These are phyloP conservation scores for Thraustotheca clavata DNA, from an alignment of 352 stramenopile genomes.

Conservation along the genomic window DNA sequence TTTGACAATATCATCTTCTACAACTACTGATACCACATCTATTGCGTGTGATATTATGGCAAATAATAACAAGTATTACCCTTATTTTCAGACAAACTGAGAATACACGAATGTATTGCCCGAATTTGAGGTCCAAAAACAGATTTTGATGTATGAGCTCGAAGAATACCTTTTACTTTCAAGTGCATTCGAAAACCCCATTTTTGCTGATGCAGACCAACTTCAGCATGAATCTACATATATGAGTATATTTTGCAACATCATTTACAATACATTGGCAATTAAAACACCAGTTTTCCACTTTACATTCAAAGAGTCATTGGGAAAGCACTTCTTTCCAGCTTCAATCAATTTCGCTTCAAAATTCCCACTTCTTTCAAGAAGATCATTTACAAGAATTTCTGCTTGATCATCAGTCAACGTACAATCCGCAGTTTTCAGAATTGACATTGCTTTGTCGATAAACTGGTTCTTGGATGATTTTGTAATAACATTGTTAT, in stretches of 20 bases:
- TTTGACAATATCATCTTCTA: no score
- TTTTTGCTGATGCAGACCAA: not conserved
- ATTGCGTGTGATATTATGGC: no score
- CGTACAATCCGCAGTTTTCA: not conserved
- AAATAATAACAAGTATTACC: no score
- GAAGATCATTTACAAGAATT: not conserved
- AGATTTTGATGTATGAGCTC: not conserved
- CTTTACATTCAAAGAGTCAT: not conserved
- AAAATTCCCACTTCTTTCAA: not conserved
- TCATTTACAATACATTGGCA: not conserved
- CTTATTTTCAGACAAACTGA: no score
- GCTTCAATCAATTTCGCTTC: not conserved
- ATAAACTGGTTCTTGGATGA: conserved; percentile 3
- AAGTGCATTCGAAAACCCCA: not conserved
- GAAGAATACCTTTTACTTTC: not conserved
- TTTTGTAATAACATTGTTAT: not conserved
- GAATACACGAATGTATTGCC: not conserved
- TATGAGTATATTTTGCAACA: not conserved
- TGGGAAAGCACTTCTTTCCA: not conserved
- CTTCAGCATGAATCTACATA: not conserved
- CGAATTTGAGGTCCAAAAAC: not conserved
- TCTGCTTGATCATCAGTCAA: not conserved
- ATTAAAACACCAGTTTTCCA: conserved; percentile 15
- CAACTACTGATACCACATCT: no score
- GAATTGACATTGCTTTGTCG: not conserved